Evolutionary conservation across 2,329 filamentous ascomycete species (phyloP).

Genomic region (Sarocladiaceae sp.): DNA sequence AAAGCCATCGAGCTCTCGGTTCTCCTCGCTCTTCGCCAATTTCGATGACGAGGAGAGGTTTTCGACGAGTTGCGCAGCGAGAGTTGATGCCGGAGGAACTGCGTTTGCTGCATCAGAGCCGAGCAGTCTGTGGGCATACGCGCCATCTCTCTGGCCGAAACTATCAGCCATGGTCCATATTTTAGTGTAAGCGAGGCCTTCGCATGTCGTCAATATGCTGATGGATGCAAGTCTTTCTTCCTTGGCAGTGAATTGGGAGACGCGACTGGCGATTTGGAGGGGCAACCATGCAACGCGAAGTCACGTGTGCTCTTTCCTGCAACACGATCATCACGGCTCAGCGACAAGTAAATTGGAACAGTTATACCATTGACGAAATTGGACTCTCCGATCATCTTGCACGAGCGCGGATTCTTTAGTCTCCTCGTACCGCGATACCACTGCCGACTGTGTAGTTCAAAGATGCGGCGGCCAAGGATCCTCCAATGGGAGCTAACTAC

Average conservation of each 20-base stretch:
- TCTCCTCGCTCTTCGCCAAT: slow-evolving; percentile 60
- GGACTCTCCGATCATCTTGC: no score
- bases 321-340: no score
- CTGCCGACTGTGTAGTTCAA: no score
- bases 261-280: slow-evolving; percentile 14
- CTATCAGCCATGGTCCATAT: slow-evolving; percentile 23
- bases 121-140: slow-evolving; percentile 15
- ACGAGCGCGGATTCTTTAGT: no score
- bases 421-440: no score
- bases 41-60: slow-evolving; percentile 66
- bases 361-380: no score
- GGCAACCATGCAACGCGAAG: slow-evolving; percentile 15
- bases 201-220: not conserved
- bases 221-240: not conserved
- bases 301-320: slow-evolving; percentile 17
- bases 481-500: no score
- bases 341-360: no score
- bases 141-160: slow-evolving; percentile 16
- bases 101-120: slow-evolving; percentile 15
- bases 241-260: slow-evolving; percentile 9
- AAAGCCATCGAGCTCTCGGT: slow-evolving; percentile 71
- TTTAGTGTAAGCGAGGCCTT: not conserved
- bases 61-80: slow-evolving; percentile 83
- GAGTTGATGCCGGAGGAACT: slow-evolving; percentile 65
- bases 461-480: no score